Evolutionary conservation across 257 asterid genomes (phyloP).

Genomic region (Rhazya stricta): DNA sequence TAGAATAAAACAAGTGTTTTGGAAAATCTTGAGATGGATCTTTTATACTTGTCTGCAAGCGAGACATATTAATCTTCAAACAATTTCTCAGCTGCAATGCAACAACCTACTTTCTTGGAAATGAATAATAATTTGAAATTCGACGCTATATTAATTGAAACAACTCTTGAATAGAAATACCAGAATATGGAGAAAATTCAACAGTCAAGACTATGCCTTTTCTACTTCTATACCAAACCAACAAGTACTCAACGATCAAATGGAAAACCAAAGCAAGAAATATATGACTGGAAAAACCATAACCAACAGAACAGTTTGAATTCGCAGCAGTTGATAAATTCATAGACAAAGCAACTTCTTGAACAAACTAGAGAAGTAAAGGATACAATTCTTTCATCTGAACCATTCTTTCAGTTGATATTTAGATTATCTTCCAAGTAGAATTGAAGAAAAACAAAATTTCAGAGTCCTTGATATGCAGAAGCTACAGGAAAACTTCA

Average conservation of each 20-base stretch:
- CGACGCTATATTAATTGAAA: not conserved
- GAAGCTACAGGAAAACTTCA: not conserved
- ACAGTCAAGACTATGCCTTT: not conserved
- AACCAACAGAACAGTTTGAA: not conserved
- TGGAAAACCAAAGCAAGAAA: not conserved
- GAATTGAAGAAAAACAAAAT: not conserved
- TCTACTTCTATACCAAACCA: not conserved
- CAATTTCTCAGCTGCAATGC: not conserved
- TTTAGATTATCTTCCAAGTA: not conserved
- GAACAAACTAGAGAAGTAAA: conserved; percentile 4
- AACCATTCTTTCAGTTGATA: conserved; percentile 44
- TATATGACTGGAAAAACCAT: not conserved
- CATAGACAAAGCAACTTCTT: not conserved
- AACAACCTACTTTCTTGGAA: not conserved
- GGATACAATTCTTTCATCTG: conserved; percentile 93
- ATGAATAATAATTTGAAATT: not conserved
- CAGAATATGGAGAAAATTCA: not conserved
- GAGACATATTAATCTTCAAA: not conserved
- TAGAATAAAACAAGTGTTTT: not conserved
- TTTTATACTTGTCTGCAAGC: not conserved
- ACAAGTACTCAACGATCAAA: not conserved
- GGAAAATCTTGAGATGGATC: not conserved
- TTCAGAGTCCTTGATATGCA: not conserved
- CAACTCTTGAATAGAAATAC: not conserved
- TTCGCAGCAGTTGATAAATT: conserved; percentile 1